A percentile compares a stretch with the other conserved stretches of the same genome.
Evolutionary conservation across 768 basidiomycete genomes (phyloP).

Genomic region (Phaeolepiota aurea): DNA sequence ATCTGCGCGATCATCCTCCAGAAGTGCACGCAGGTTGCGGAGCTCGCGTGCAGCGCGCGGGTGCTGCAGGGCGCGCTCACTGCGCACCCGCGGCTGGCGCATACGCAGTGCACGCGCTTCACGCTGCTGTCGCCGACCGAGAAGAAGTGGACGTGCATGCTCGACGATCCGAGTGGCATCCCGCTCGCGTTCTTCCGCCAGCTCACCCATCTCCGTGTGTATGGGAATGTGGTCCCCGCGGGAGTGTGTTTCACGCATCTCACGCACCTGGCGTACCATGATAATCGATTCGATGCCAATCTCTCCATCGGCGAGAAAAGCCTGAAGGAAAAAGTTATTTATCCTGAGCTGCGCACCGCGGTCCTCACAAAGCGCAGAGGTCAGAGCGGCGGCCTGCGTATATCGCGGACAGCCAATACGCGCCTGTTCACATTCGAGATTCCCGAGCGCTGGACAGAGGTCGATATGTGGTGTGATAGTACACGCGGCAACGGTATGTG

Average conservation of each 20-base stretch:
- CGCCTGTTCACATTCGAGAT: constrained; percentile 19
- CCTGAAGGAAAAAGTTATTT: constrained; percentile 12
- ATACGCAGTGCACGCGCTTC: constrained; percentile 19
- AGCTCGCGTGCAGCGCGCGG: constrained; percentile 21
- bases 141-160: constrained; percentile 12
- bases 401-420: constrained; percentile 12
- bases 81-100: constrained; percentile 14
- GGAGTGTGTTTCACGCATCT: constrained; percentile 14
- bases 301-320: constrained; percentile 9
- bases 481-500: constrained; percentile 21
- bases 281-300: constrained; percentile 8
- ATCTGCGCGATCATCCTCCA: constrained; percentile 14
- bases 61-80: constrained; percentile 16
- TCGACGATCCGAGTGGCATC: constrained; percentile 13
- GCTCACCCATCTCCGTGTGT: constrained; percentile 24
- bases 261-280: constrained; percentile 21
- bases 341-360: constrained; percentile 20
- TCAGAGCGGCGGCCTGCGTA: constrained; percentile 8
- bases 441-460: constrained; percentile 20
- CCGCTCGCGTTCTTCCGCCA: constrained; percentile 16
- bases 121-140: constrained; percentile 21
- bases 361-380: constrained; percentile 20
- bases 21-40: constrained; percentile 20
- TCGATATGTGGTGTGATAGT: constrained; percentile 27
- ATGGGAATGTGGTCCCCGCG: constrained; percentile 18